Conservation (phyloP, 1,284 basidiomycete genomes). For the Thecaphora thlaspeos region DNA sequence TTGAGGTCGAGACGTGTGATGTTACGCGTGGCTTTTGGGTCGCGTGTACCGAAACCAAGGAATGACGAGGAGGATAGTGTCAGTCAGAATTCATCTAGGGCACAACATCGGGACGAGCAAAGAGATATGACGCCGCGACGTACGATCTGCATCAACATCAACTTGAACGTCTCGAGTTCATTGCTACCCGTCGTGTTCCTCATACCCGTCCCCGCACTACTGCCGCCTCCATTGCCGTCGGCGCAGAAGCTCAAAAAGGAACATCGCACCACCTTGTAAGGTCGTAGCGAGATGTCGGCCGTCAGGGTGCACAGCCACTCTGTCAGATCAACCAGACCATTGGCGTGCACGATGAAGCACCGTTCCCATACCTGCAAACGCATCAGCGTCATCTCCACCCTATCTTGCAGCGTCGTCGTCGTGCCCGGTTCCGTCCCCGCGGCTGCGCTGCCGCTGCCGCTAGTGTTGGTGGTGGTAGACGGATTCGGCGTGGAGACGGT, state of each 20-base stretch:
- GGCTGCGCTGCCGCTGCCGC: background rate
- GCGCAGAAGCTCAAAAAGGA: conserved; percentile 30
- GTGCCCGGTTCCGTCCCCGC: background rate
- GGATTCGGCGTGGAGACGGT: too few species aligned
- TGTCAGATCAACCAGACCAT: conserved; percentile 17
- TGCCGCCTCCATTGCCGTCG: conserved; percentile 4
- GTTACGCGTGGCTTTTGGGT: conserved; percentile 30
- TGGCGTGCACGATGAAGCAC: conserved; percentile 30
- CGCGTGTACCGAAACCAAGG: too few species aligned
- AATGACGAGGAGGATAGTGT: too few species aligned
- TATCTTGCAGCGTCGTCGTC: conserved; percentile 1
- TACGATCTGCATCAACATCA: conserved; percentile 31
- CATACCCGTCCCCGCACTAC: too few species aligned
- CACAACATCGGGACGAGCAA: too few species aligned
- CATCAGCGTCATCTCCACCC: conserved; percentile 17
- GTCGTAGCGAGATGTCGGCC: conserved; percentile 23
- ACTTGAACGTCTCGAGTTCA: conserved; percentile 8
- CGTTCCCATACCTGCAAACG: conserved; percentile 30
- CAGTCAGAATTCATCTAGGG: too few species aligned
- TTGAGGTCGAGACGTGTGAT: conserved; percentile 16
- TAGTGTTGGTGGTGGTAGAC: too few species aligned
- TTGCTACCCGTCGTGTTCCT: conserved; percentile 22
- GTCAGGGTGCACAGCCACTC: conserved; percentile 32
- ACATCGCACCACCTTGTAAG: conserved; percentile 30
- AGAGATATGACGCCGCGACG: too few species aligned